Evolutionary conservation across 805 yeast species (phyloP).

Genomic region (Brettanomyces custersianus): DNA sequence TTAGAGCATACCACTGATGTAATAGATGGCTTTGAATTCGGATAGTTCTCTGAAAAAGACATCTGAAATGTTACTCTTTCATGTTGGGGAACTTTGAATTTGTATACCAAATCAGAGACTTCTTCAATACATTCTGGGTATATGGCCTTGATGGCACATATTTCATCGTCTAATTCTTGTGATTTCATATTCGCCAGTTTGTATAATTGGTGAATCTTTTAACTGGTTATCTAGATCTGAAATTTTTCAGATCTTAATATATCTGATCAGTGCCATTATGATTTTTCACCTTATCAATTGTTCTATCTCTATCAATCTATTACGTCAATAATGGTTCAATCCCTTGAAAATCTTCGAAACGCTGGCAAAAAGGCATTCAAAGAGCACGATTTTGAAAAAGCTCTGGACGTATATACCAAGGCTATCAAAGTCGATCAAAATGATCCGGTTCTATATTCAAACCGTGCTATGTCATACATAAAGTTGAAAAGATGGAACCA

Average conservation of each 20-base stretch:
- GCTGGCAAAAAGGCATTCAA: slow-evolving; percentile 49
- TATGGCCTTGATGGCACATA: slow-evolving; percentile 79
- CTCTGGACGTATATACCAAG: slow-evolving; percentile 44
- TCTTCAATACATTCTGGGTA: slow-evolving; percentile 54
- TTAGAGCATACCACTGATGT: slow-evolving; percentile 37
- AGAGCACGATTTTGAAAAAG: slow-evolving; percentile 34
- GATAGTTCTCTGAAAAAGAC: slow-evolving; percentile 66
- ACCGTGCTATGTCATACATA: slow-evolving; percentile 57
- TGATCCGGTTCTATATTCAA: slow-evolving; percentile 54
- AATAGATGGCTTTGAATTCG: slow-evolving; percentile 53
- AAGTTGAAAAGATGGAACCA: slow-evolving; percentile 39
- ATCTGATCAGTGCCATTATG: not conserved
- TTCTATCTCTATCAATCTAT: not conserved
- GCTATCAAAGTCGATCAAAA: slow-evolving; percentile 42
- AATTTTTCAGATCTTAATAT: not conserved
- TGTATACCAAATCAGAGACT: slow-evolving; percentile 31
- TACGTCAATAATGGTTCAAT: not conserved
- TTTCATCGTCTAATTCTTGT: slow-evolving; percentile 59
- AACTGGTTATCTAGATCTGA: not conserved
- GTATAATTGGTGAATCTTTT: slow-evolving; percentile 6
- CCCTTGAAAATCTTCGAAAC: slow-evolving; percentile 9
- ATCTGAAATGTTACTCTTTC: slow-evolving; percentile 53
- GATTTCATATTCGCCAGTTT: slow-evolving; percentile 8
- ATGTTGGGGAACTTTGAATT: slow-evolving; percentile 53
- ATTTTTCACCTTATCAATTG: not conserved